phyloP scores from a whole-genome alignment of 1,139 yeast species.

The Saccharomycopsis hybrid region DNA sequence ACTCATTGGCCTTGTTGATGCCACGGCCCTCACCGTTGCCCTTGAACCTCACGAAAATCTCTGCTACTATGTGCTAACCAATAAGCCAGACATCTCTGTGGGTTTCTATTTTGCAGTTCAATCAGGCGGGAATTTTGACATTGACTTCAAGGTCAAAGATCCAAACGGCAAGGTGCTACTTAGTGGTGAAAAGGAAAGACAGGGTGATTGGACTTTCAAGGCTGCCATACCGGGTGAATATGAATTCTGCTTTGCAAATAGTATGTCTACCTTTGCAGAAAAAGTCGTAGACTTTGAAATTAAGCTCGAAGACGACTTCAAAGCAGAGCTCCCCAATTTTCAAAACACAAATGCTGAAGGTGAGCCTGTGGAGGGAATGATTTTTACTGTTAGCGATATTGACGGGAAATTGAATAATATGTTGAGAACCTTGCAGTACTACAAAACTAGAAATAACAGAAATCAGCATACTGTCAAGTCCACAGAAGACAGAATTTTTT shows the following conservation, averaged over 20 bases:
- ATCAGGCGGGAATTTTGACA: slow-evolving; percentile 81
- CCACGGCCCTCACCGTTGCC: slow-evolving; percentile 65
- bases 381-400: slow-evolving; percentile 49
- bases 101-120: slow-evolving; percentile 90
- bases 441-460: slow-evolving; percentile 87
- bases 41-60: slow-evolving; percentile 72
- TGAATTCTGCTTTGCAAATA: slow-evolving; percentile 85
- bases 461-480: slow-evolving; percentile 88
- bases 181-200: slow-evolving; percentile 62
- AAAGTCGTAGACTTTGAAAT: slow-evolving; percentile 89
- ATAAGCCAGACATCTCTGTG: slow-evolving; percentile 54
- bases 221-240: slow-evolving; percentile 78
- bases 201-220: slow-evolving; percentile 74
- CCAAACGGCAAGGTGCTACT: slow-evolving; percentile 60
- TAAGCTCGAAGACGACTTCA: slow-evolving; percentile 46
- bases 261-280: slow-evolving; percentile 80
- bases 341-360: slow-evolving; percentile 22
- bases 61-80: slow-evolving; percentile 75
- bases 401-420: slow-evolving; percentile 64
- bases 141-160: slow-evolving; percentile 67
- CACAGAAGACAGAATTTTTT: slow-evolving; percentile 80
- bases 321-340: slow-evolving; percentile 58
- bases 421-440: slow-evolving; percentile 65
- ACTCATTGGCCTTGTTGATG: neutral
- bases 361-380: slow-evolving; percentile 55